Evolutionary conservation across 2,329 filamentous ascomycete genomes (phyloP), one percentile per base, ranked within the genome.

Genomic region (Ophiostoma sp.): DNA sequence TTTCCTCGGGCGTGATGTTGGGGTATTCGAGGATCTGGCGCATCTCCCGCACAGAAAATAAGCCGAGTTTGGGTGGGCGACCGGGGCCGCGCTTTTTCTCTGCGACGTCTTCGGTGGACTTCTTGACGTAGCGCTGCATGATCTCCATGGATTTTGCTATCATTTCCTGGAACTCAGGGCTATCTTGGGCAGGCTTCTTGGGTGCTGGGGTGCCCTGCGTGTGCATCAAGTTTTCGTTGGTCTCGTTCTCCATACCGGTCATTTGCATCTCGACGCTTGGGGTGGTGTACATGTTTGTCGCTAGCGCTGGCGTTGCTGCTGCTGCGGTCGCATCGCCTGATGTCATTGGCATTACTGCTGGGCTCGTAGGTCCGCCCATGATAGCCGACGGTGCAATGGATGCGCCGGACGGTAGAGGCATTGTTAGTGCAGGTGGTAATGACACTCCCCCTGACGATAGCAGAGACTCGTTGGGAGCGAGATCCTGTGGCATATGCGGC

Each of bases 21-120:
- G 47, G 64, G 9, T 14, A 44, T 6, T 70, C 69, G 47, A 68
- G 86, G 7, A 87, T 82, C 64, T 87, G 76, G 18, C 86, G 82
- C 72, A 88, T 84, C 74, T 93, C 89, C 68, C 91, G 83, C 78
- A 93, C 93, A 1, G 90, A 93, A 86, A 93, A 91, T 75, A 92
- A 84, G 41, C 91, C 91, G 74, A 93, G 90, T 79, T 93, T 93
- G 0, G 91, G 91, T 27, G 91, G 91, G 67, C 91, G 82, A n/a
- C 91, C 91, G 9, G 91, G 91, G 14, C 91, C 91, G 72, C 90
- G 87, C 71, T 89, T 88, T 77, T 86, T 89, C 41, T 86, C 84
- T 42, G 86, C 78, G 42, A 64, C 45, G 3, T 67, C 64, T 2
- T 60, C 66, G 27, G 18, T 60, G 11, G 63, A 14, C 8, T 27